phyloP scores from a whole-genome alignment of 164 flowering plant genomes.

The Malania oleifera region DNA sequence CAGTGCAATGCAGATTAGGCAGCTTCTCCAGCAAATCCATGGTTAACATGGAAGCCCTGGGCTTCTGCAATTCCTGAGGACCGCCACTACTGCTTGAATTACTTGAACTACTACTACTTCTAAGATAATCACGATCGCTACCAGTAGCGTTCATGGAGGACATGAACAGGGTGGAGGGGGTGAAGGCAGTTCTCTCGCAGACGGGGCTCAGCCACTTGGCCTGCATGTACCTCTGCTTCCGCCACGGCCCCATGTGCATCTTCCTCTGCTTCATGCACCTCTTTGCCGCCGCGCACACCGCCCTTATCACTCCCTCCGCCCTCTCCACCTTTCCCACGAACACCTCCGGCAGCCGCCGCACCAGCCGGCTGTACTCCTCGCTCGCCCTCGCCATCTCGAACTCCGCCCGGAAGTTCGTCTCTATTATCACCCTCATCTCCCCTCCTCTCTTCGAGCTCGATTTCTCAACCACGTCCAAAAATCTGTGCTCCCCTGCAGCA shows the following conservation, averaged over 20 bases:
- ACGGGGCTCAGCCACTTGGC: conserved; percentile 73
- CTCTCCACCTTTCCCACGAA: conserved; percentile 76
- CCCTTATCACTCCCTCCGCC: conserved; percentile 45
- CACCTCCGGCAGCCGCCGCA: conserved; percentile 58
- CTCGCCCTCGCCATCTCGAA: conserved; percentile 87
- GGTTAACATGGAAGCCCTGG: conserved; percentile 22
- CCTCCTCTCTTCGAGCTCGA: conserved; percentile 34
- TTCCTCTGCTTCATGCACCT: conserved; percentile 86
- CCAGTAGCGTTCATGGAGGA: too few species aligned
- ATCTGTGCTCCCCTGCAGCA: conserved; percentile 79
- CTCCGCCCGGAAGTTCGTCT: conserved; percentile 66
- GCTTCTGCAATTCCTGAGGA: conserved; percentile 1
- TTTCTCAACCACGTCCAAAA: conserved; percentile 59
- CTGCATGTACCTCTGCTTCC: conserved; percentile 80
- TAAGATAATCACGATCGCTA: too few species aligned
- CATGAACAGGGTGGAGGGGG: neutral
- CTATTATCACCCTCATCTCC: conserved; percentile 68
- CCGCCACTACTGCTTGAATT: too few species aligned
- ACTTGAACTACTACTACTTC: too few species aligned
- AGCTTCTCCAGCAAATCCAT: conserved; percentile 20
- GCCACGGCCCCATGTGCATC: conserved; percentile 93
- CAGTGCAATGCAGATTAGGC: conserved; percentile 15
- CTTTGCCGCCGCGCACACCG: conserved; percentile 65
- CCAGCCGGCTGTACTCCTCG: conserved; percentile 61
- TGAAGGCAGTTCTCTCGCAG: conserved; percentile 22